Base-by-base conservation (phyloP, 305 asterid genomes). In the Fraxinus greggii region DNA sequence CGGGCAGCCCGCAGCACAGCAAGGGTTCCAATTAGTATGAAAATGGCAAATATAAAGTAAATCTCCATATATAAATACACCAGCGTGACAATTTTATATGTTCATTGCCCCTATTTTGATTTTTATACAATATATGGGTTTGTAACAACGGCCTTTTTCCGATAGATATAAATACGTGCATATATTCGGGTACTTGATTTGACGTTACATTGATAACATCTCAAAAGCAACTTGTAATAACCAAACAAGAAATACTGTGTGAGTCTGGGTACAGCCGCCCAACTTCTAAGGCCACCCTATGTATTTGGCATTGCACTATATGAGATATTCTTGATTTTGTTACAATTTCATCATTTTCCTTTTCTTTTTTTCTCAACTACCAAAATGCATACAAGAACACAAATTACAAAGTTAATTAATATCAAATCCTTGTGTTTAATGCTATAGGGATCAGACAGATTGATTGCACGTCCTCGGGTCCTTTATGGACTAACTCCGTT, bases 171-270 rank as follows among this genome's bases (percentile, higher is more conserved):
- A 65, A 26, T 65, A 65, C 3, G 17, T 7, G 0, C 32, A 26
- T 65, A 65, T 23, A 65, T 65, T 65, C 26, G 73, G 73, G 0
- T 65, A 65, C 73, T 24, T 65, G 73, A 65, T 65, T 26, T 65
- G 73, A 65, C 19, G n/a, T 65, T 24, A 65, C 73, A 26, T 65
- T 65, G 19, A 23, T 65, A 19, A 65, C 73, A 24, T 65, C 17
- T 23, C 13, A 65, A 65, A 65, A 65, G 35, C 19, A 65, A 65
- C 73, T 26, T 65, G 31, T 65, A 65, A 65, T 24, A 26, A 65
- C 73, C 73, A 65, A 65, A 65, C 73, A 65, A 65, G 73, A 65
- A 65, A 65, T 26, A 65, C 73, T 67, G 74, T 67, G 38, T 28
- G 38, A 67, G 74, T 67, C 36, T 67, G 74, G 74, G 10, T 67